Evolutionary conservation across 73 alveolate species (phyloP).

Genomic region (Paramecium bursaria): DNA sequence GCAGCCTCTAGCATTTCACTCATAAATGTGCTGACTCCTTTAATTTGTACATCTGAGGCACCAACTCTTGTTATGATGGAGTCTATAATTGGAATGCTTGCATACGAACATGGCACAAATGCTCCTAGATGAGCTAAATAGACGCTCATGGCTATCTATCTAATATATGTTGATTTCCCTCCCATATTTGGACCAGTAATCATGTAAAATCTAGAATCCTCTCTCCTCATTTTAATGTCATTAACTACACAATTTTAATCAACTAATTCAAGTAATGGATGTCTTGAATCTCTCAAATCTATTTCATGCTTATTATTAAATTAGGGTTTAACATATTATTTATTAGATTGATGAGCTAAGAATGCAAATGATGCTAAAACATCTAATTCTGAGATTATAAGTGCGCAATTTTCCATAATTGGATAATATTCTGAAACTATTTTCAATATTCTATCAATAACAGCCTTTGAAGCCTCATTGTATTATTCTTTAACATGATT

Average conservation of each 20-base stretch:
- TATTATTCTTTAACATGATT: conserved; percentile 74
- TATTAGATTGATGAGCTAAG: conserved; percentile 72
- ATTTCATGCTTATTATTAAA: conserved; percentile 59
- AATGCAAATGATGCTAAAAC: conserved; percentile 83
- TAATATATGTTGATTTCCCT: conserved; percentile 97
- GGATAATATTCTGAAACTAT: conserved; percentile 85
- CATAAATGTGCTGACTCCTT: conserved; percentile 98
- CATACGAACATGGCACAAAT: conserved; percentile 93
- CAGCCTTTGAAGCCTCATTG: conserved; percentile 70
- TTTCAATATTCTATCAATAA: conserved; percentile 80
- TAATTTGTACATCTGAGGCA: conserved; percentile 95
- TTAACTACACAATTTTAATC: conserved; percentile 75
- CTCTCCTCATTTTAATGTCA: conserved; percentile 70
- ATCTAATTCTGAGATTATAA: conserved; percentile 79
- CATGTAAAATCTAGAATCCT: conserved; percentile 86
- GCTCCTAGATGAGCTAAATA: conserved; percentile 97
- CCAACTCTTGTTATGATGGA: conserved; percentile 99
- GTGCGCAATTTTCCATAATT: conserved; percentile 74
- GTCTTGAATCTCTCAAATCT: conserved; percentile 78
- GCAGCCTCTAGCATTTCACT: conserved; percentile 97
- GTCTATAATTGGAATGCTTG: conserved; percentile 94
- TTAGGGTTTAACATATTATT: conserved; percentile 74
- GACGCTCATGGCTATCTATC: conserved; percentile 96
- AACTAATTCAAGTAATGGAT: conserved; percentile 82
- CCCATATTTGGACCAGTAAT: conserved; percentile 99